Conservation (phyloP, 495 filamentous ascomycete species). For the Penicillium verhagenii region DNA sequence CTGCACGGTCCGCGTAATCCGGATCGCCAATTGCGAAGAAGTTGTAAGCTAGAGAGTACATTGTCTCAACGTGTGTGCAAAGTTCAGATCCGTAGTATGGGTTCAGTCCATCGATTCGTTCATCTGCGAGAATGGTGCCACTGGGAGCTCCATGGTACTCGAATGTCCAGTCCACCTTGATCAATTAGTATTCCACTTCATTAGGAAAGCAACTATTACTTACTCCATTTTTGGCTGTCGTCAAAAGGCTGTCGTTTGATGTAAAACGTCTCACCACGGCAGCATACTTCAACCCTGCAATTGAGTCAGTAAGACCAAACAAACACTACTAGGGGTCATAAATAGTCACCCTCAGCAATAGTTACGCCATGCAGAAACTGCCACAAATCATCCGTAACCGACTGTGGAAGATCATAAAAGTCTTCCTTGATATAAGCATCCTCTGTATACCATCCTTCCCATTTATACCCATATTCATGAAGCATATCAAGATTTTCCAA, state of each 20-base stretch:
- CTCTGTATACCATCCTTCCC: constrained; percentile 44
- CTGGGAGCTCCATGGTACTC: constrained; percentile 46
- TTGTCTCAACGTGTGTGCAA: constrained; percentile 43
- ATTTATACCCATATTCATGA: constrained; percentile 37
- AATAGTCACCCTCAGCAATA: constrained; percentile 42
- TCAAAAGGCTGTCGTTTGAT: constrained; percentile 36
- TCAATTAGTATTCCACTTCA: constrained; percentile 20
- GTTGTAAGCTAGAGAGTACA: constrained; percentile 43
- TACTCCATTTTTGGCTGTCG: constrained; percentile 40
- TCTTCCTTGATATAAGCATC: constrained; percentile 39
- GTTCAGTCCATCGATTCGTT: constrained; percentile 30
- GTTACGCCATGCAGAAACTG: constrained; percentile 50
- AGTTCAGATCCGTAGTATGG: constrained; percentile 41
- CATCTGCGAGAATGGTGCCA: constrained; percentile 40
- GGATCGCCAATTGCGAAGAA: constrained; percentile 45
- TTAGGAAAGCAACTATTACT: constrained; percentile 34
- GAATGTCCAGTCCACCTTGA: constrained; percentile 46
- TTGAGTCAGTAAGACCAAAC: not conserved
- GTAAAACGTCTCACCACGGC: constrained; percentile 43
- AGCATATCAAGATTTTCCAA: constrained; percentile 48
- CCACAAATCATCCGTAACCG: constrained; percentile 25
- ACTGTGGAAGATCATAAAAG: constrained; percentile 34
- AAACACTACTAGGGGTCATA: not conserved
- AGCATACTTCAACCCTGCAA: constrained; percentile 34
- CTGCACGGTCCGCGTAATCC: constrained; percentile 55